phyloP scores from a whole-genome alignment of 2,329 filamentous ascomycete species.

The Podosphaera fusca region DNA sequence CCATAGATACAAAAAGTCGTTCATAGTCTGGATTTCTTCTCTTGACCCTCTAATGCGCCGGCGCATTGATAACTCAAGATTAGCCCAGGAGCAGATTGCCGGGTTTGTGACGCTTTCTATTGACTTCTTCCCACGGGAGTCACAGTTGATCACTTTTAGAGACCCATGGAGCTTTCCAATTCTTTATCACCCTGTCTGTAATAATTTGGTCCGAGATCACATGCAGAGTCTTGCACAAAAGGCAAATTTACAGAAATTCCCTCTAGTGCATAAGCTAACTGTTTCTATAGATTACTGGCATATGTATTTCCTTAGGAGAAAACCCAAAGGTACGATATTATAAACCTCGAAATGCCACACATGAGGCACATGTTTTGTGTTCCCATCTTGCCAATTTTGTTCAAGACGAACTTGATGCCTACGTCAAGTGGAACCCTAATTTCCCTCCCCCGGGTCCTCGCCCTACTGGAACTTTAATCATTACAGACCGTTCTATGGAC shows the following conservation, averaged over 20 bases:
- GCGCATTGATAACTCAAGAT: constrained; percentile 48
- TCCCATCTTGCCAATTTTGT: constrained; percentile 76
- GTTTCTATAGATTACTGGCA: constrained; percentile 44
- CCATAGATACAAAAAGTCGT: constrained; percentile 55
- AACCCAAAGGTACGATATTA: constrained; percentile 88
- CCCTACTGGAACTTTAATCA: constrained; percentile 61
- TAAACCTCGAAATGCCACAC: constrained; percentile 45
- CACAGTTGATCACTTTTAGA: constrained; percentile 71
- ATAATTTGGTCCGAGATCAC: constrained; percentile 58
- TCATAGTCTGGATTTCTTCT: constrained; percentile 65
- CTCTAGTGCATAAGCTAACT: constrained; percentile 5
- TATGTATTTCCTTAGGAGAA: constrained; percentile 83
- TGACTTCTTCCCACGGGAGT: constrained; percentile 78
- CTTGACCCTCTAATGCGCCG: constrained; percentile 47
- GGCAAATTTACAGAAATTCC: constrained; percentile 24
- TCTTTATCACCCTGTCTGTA: constrained; percentile 77
- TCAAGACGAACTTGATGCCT: constrained; percentile 75
- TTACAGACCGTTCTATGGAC: constrained; percentile 87
- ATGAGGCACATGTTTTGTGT: constrained; percentile 75
- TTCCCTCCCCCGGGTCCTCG: constrained; percentile 63
- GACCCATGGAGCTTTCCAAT: constrained; percentile 93
- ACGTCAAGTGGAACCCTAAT: constrained; percentile 60
- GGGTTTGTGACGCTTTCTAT: constrained; percentile 64
- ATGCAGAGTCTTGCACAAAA: constrained; percentile 74
- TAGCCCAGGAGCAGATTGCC: constrained; percentile 51